These are phyloP conservation scores for Silene coronaria DNA, from an alignment of 179 eudicot species.

Conservation along the genomic window DNA sequence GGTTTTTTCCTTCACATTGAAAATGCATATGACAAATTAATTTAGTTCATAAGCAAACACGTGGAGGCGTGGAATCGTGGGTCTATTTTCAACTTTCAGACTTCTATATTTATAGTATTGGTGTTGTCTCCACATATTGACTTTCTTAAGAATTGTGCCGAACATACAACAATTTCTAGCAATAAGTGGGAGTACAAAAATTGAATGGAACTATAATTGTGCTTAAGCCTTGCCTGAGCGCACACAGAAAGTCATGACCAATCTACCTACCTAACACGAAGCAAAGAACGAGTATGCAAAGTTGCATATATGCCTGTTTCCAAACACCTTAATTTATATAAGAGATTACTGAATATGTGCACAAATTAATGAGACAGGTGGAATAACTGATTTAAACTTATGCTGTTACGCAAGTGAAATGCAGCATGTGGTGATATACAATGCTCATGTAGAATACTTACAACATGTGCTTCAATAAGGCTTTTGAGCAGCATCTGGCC, in stretches of 20 bases:
- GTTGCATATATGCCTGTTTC: not conserved
- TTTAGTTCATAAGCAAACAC: not conserved
- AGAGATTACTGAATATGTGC: not conserved
- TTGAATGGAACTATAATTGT: no score
- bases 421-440: not conserved
- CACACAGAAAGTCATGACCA: not conserved
- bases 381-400: not conserved
- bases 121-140: not conserved
- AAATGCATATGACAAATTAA: slow-evolving; percentile 7
- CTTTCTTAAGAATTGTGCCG: not conserved
- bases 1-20: slow-evolving; percentile 69
- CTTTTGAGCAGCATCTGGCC: slow-evolving; percentile 96
- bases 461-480: slow-evolving; percentile 91
- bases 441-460: slow-evolving; percentile 43
- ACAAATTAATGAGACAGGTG: not conserved
- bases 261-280: not conserved
- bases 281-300: not conserved
- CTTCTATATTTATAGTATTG: not conserved
- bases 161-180: not conserved
- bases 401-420: not conserved
- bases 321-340: not conserved
- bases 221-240: no score
- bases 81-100: not conserved
- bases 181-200: no score
- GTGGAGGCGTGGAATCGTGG: not conserved